Base-by-base conservation (phyloP, 75 land plant species). In the Selaginella tamariscina region DNA sequence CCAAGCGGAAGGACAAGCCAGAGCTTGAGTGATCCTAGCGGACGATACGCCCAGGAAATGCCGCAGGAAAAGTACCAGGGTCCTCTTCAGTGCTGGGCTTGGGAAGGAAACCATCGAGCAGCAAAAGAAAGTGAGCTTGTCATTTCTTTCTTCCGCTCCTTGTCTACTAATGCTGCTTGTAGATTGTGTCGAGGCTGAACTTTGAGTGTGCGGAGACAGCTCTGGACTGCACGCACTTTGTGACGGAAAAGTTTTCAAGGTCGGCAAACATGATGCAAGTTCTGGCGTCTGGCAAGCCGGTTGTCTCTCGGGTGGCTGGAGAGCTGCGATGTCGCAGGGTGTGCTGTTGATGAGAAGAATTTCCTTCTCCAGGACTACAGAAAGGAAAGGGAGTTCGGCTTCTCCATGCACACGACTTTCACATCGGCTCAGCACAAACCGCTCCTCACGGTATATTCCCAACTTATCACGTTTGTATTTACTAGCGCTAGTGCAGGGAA, bases 321-420 rank as follows among this genome's bases (percentile, higher is more conserved):
- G 56, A 85, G 85, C 76, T 85, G 89, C 75, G 79, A 74, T 13
- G 83, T 78, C 60, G 90, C 88, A 11, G 78, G 80, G 66, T 80
- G 78, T 72, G 77, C 77, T 66, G 73, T 94, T 49, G 88, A 90
- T 72, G 98, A 94, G 62, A 82, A 82, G 68, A 73, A 71, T 21
- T 87, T 83, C 75, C 77, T 90, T 32, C 67, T 94, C 66, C 69
- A 82, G 30, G 98, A 94, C 71, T 70, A 67, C 2, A 90, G 84
- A 71, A 94, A 94, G 71, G 98, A 94, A 76, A 85, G 75, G 74
- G 96, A 94, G 73, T 33, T 94, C 68, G 88, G 98, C 0, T 94
- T 94, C 69, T 81, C 75, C 56, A 94, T 94, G 96, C 64, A 79
- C 27, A 62, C 70, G 66, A 83, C 98, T 18, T 73, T 90, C 57